These are phyloP conservation scores for Fusarium sp. DNA, from an alignment of 2,329 filamentous ascomycete genomes.

Conservation along the genomic window DNA sequence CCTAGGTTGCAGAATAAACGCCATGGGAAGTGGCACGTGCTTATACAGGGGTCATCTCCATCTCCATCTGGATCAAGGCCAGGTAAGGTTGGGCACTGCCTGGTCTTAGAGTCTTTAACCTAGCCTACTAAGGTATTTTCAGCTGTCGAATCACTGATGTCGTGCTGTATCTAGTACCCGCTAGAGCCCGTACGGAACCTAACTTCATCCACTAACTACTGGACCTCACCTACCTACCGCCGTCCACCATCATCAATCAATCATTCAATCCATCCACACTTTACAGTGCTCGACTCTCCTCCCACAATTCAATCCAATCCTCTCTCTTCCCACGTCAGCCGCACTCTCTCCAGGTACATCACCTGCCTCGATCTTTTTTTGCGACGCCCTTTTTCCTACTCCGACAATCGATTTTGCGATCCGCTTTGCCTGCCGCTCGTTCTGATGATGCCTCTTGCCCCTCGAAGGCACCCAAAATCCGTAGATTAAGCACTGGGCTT, in stretches of 20 bases:
- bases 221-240: not conserved
- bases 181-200: not conserved
- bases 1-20: constrained; percentile 8
- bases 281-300: constrained; percentile 13
- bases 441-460: constrained; percentile 42
- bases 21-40: constrained; percentile 39
- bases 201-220: constrained; percentile 1
- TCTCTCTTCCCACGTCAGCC: constrained; percentile 20
- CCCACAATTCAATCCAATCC: constrained; percentile 6
- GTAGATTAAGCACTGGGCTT: constrained; percentile 28
- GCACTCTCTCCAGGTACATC: constrained; percentile 17
- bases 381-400: constrained; percentile 1
- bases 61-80: constrained; percentile 8
- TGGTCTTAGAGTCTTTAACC: not conserved
- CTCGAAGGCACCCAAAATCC: constrained; percentile 38
- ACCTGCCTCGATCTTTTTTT: not conserved
- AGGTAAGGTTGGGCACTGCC: constrained; percentile 8
- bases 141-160: constrained; percentile 22
- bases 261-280: not conserved
- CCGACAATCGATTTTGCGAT: constrained; percentile 15
- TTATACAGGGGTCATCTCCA: constrained; percentile 36
- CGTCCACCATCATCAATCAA: constrained; percentile 6
- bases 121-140: not conserved
- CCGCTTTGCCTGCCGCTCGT: constrained; percentile 31
- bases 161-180: constrained; percentile 11